Evolutionary conservation across 208 protist species (phyloP), one percentile per base, ranked within the genome.

Genomic region (Herpetomonas samuelpessoai): DNA sequence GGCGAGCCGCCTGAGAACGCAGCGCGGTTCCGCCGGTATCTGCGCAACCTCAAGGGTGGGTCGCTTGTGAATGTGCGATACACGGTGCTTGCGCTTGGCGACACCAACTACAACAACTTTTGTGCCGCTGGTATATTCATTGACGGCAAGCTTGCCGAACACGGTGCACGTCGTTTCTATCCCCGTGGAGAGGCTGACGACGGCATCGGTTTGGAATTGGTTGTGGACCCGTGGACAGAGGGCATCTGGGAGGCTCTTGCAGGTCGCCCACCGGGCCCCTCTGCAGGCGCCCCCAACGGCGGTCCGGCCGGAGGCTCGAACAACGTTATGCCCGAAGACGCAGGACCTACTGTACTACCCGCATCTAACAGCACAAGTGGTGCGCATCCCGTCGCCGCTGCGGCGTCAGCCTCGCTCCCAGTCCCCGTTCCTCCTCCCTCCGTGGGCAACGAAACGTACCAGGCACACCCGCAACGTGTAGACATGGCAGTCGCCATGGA

Each of bases 61-160:
- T 71, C 61, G 19, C 62, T 92, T 24, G 27, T 72, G 22, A 53
- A 62, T 2, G 26, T 83, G 3, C 66, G 65, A 21, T 91, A 79
- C 71, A 68, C 68, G 22, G 62, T 93, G n/a, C 60, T 93, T 1
- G 82, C 78, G 0, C 53, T 93, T 6, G 86, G 86, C 9, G 86
- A 93, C 56, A 86, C 67, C 7, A 91, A 91, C 68, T 93, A 93
- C 85, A 79, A 77, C 57, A 79, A 62, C 55, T 93, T 91, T 68
- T 88, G 81, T 50, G 64, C 67, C 1, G 79, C 79, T 0, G 83
- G 76, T n/a, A 76, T 65, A 18, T 74, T 65, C 26, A 68, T 93
- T 28, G 83, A 93, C 52, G 65, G 57, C 19, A 77, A 80, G 39
- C 62, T 93, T 24, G 39, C 28, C 3, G 83, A 79, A 28, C 57